phyloP scores from a whole-genome alignment of 2,329 filamentous ascomycete species.

The Monilinia fructigena region DNA sequence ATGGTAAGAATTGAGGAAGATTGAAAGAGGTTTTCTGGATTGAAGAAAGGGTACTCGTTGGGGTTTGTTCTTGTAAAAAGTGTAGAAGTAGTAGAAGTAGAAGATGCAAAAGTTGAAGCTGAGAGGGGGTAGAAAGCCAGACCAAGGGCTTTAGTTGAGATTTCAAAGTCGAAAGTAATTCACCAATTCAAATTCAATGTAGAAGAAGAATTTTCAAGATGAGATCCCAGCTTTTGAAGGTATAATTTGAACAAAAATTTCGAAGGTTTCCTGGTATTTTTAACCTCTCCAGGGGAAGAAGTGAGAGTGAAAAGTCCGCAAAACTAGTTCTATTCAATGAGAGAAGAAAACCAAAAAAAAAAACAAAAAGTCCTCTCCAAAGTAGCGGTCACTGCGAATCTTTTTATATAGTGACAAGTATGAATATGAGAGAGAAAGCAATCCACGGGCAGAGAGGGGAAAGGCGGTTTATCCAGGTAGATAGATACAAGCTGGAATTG shows the following conservation, averaged over 20 bases:
- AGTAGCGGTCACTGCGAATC: constrained; percentile 1
- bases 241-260: neutral
- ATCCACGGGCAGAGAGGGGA: neutral
- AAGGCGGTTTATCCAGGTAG: neutral
- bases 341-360: neutral
- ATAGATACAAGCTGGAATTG: constrained; percentile 8
- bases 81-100: neutral
- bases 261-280: neutral
- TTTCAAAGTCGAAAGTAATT: neutral
- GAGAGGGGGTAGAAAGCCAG: neutral
- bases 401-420: constrained; percentile 15
- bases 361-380: constrained; percentile 12
- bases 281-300: neutral
- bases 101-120: neutral
- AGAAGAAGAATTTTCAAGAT: neutral
- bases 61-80: neutral
- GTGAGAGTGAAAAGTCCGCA: constrained; percentile 5
- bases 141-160: neutral
- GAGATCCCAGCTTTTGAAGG: neutral
- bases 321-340: neutral
- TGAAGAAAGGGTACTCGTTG: neutral
- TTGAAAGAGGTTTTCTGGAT: neutral
- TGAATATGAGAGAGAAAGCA: neutral
- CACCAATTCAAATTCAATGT: neutral
- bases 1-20: neutral